Evolutionary conservation across 2,329 filamentous ascomycete species (phyloP).

Genomic region (Penicillium palitans): DNA sequence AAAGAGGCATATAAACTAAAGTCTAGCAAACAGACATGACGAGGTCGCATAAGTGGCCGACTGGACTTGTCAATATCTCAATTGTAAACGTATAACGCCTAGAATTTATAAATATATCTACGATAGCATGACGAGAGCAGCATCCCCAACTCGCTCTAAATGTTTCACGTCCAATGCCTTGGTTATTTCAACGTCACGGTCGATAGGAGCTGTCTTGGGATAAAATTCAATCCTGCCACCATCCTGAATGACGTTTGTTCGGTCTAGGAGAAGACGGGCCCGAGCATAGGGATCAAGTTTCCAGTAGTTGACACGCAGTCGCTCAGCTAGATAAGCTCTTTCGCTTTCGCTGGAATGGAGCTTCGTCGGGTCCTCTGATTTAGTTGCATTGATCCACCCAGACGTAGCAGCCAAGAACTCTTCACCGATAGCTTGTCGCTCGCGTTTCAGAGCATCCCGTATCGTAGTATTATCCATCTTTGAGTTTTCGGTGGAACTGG

Average conservation of each 20-base stretch:
- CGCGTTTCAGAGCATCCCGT: constrained; percentile 61
- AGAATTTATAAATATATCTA: neutral
- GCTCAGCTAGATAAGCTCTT: constrained; percentile 62
- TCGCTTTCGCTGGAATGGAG: constrained; percentile 53
- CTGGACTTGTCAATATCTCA: neutral
- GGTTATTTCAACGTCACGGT: constrained; percentile 6
- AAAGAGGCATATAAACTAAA: too few relatives aligned
- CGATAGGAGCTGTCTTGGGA: constrained; percentile 31
- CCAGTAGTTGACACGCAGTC: constrained; percentile 79
- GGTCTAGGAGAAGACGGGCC: constrained; percentile 76
- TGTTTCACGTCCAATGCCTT: constrained; percentile 12
- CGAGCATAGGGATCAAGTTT: constrained; percentile 80
- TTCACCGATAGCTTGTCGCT: constrained; percentile 64
- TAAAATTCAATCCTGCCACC: constrained; percentile 73
- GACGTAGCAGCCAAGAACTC: constrained; percentile 72
- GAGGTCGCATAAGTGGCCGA: too few relatives aligned
- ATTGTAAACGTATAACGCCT: neutral
- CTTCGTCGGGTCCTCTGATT: constrained; percentile 45
- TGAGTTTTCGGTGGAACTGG: constrained; percentile 70
- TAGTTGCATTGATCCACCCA: constrained; percentile 65
- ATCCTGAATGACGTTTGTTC: constrained; percentile 67
- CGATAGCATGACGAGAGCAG: neutral
- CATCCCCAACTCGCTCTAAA: constrained; percentile 12
- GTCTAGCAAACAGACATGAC: too few relatives aligned
- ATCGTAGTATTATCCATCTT: constrained; percentile 65